Conservation (phyloP, 78 protist species). For the Chrysochromulina parva region DNA sequence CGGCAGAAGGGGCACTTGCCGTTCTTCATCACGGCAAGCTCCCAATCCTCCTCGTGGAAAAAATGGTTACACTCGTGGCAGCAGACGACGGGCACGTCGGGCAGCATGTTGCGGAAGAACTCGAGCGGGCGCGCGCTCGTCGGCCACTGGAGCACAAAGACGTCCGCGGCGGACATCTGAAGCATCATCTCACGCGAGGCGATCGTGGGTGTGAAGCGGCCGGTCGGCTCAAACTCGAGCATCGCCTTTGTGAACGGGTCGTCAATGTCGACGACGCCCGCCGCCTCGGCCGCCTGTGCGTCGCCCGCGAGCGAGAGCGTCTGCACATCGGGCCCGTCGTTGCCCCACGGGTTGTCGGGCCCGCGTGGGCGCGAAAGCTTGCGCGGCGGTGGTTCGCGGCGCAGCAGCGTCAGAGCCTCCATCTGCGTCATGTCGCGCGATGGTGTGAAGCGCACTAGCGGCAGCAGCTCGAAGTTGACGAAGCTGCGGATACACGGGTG, state of each 20-base stretch:
- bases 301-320: background rate
- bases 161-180: background rate
- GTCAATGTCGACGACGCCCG: background rate
- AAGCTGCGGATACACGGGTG: conserved; percentile 65
- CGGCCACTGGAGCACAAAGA: background rate
- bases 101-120: conserved; percentile 51
- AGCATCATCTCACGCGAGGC: background rate
- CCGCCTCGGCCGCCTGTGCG: background rate
- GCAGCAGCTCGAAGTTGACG: conserved; percentile 59
- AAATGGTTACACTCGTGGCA: conserved; percentile 61
- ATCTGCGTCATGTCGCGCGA: conserved; percentile 26
- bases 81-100: conserved; percentile 45
- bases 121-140: background rate
- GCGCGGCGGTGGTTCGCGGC: background rate
- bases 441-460: conserved; percentile 62
- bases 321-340: background rate
- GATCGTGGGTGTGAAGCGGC: background rate
- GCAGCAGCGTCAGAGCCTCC: background rate
- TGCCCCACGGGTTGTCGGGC: background rate
- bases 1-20: conserved; percentile 57
- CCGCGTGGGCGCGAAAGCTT: background rate
- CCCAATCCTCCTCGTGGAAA: conserved; percentile 68
- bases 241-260: background rate
- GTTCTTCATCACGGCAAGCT: conserved; percentile 32
- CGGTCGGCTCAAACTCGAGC: background rate